These are phyloP conservation scores for Eustoma russellianum DNA, from an alignment of 257 asterid genomes.

Conservation along the genomic window DNA sequence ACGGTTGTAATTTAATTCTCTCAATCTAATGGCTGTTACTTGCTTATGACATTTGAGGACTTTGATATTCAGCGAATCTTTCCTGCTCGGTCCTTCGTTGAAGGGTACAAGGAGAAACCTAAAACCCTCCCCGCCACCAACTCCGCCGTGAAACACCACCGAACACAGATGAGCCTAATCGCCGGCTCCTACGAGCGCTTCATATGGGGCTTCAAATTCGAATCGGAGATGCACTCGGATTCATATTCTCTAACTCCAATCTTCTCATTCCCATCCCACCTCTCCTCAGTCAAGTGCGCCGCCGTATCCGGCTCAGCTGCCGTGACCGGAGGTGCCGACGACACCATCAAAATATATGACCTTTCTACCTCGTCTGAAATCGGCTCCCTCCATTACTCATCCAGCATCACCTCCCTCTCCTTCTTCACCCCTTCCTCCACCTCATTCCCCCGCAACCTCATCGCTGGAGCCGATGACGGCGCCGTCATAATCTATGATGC, in stretches of 20 bases:
- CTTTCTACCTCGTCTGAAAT: slow-evolving; percentile 70
- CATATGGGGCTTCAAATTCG: slow-evolving; percentile 84
- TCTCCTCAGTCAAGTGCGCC: slow-evolving; percentile 76
- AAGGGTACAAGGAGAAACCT: neutral
- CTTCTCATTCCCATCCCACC: slow-evolving; percentile 93
- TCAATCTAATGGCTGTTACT: no score
- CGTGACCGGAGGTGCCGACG: slow-evolving; percentile 88
- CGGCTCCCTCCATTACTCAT: slow-evolving; percentile 63
- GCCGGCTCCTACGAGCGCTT: slow-evolving; percentile 97
- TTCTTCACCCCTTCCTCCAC: slow-evolving; percentile 59
- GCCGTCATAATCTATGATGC: slow-evolving; percentile 63
- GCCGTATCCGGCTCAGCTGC: slow-evolving; percentile 83
- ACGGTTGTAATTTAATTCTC: no score
- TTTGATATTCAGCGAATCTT: no score
- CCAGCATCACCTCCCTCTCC: slow-evolving; percentile 68
- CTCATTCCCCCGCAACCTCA: slow-evolving; percentile 66
- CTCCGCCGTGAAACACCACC: neutral
- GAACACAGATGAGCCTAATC: slow-evolving; percentile 41
- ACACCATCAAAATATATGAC: slow-evolving; percentile 89
- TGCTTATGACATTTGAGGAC: no score
- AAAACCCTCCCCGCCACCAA: neutral
- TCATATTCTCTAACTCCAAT: slow-evolving; percentile 38
- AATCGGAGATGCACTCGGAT: slow-evolving; percentile 24
- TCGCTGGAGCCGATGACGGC: slow-evolving; percentile 68
- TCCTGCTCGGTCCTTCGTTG: no score